Base-by-base conservation (phyloP, 169 alveolate genomes). In the Theileria sp. region DNA sequence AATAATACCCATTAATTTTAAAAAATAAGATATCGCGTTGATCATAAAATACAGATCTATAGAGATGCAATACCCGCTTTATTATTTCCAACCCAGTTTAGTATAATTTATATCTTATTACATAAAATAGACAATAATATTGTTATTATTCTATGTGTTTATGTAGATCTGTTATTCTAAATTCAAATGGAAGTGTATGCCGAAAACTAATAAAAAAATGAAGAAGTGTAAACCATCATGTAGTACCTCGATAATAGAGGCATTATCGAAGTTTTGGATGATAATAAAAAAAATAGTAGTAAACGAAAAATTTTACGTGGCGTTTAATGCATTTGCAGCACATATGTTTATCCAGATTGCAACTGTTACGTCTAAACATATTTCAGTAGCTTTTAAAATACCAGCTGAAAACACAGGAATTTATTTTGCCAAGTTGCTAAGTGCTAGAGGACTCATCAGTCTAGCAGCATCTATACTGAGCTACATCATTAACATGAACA, bases 291-390 rank as follows among this genome's bases (percentile, higher is more conserved):
- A 44, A 44, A 44, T 44, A 44, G 12, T 44, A 10, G 54, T 44
- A 44, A 44, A 44, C 15, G 54, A 44, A 44, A 44, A 61, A 61
- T 61, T 61, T 8, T 28, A 28, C 34, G 69, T 8, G 13, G 75
- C 44, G 75, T 36, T 66, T 15, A 69, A 69, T 28, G 84, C 88
- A 12, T 10, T 62, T 30, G 17, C 82, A 60, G 75, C 77, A 38
- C 77, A 82, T 62, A 19, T 82, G 88, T 81, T 77, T 19, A 75
- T 72, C 80, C 83, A 75, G 49, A 50, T 70, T 10, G 58, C 86
- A 5, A 17, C 86, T 3, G 66, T 75, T 4, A 79, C 67, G 4
- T 75, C 78, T n/a, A 65, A 38, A 60, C 86, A 82, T 26, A 19
- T 82, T 58, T 61, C 81, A 15, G 88, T 75, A 12, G 50, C 86